phyloP scores from a whole-genome alignment of 805 yeast genomes.

The Saccharomycodes ludwigii region DNA sequence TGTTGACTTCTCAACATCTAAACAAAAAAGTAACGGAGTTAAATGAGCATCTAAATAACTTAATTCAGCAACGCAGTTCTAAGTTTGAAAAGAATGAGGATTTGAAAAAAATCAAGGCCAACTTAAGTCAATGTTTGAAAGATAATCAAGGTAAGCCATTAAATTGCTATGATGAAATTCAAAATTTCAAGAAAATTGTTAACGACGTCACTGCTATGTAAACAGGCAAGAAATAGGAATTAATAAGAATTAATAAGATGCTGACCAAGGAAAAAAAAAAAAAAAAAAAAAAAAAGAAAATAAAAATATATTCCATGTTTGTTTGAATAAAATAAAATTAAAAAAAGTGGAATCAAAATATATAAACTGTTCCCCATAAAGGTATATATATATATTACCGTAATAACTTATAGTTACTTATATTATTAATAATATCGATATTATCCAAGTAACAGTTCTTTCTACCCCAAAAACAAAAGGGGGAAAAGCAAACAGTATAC shows the following conservation, averaged over 20 bases:
- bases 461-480: not conserved
- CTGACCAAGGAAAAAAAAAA: slow-evolving; percentile 2
- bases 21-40: slow-evolving; percentile 32
- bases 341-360: slow-evolving; percentile 4
- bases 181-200: slow-evolving; percentile 50
- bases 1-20: slow-evolving; percentile 19
- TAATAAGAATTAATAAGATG: not conserved
- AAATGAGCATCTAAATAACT: slow-evolving; percentile 24
- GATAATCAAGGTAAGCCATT: slow-evolving; percentile 52
- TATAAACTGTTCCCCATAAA: not conserved
- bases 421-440: slow-evolving; percentile 1
- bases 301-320: too few species aligned
- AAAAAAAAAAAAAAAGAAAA: slow-evolving; percentile 1
- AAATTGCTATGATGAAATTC: slow-evolving; percentile 75
- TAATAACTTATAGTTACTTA: not conserved
- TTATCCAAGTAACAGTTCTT: not conserved
- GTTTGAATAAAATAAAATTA: too few species aligned
- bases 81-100: slow-evolving; percentile 23
- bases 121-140: slow-evolving; percentile 48
- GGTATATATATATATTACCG: not conserved
- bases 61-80: slow-evolving; percentile 18
- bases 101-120: slow-evolving; percentile 33
- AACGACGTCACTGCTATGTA: slow-evolving; percentile 16
- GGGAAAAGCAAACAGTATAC: not conserved
- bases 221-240: slow-evolving; percentile 2